These are phyloP conservation scores for Erythrophleum fordii DNA, from an alignment of 306 rosid species.

Conservation along the genomic window DNA sequence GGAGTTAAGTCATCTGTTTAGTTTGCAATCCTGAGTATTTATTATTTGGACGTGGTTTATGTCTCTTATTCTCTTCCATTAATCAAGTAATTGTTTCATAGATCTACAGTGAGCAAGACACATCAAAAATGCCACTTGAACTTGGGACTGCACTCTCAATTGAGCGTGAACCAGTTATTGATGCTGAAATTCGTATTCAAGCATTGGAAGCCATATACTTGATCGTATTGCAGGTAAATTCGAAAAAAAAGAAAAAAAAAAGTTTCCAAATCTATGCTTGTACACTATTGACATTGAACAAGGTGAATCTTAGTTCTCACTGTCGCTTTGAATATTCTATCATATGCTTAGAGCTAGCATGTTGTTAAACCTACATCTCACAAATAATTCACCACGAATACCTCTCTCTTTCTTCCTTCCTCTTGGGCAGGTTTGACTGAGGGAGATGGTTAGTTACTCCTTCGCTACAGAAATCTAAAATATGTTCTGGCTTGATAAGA, in stretches of 20 bases:
- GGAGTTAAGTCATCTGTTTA: neutral
- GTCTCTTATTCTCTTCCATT: constrained; percentile 37
- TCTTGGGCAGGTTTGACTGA: constrained; percentile 13
- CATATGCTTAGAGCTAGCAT: neutral
- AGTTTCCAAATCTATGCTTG: constrained; percentile 14
- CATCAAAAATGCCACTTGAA: constrained; percentile 92
- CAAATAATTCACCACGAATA: neutral
- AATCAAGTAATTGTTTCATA: constrained; percentile 40
- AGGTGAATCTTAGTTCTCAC: neutral
- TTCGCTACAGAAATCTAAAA: neutral
- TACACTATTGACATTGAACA: neutral
- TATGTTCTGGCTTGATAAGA: neutral
- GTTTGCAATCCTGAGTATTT: neutral
- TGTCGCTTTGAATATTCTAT: neutral
- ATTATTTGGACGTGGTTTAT: neutral
- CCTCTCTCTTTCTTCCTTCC: neutral
- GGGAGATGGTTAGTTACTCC: constrained; percentile 13
- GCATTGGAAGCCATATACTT: constrained; percentile 88
- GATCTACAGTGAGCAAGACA: constrained; percentile 80
- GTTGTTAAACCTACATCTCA: constrained; percentile 7
- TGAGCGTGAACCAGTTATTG: constrained; percentile 79
- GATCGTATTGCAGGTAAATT: constrained; percentile 75
- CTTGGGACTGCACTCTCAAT: constrained; percentile 86
- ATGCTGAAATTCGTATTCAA: constrained; percentile 83
- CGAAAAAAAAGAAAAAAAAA: neutral